Conservation (phyloP, 768 basidiomycete genomes). For the Trametes elegans region DNA sequence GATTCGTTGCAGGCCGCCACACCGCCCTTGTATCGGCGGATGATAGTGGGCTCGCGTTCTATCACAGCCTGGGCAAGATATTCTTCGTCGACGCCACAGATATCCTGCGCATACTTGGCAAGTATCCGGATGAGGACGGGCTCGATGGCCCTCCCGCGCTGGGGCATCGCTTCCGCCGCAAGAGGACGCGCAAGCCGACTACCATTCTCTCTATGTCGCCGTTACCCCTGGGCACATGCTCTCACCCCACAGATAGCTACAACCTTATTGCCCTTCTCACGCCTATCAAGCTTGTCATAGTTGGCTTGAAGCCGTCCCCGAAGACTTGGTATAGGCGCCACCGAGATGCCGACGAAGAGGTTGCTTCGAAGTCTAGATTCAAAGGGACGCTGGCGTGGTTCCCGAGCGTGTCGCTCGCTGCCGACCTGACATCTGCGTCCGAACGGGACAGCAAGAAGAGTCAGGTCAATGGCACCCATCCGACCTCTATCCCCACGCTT, state of each 20-base stretch:
- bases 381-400: constrained; percentile 81
- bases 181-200: constrained; percentile 48
- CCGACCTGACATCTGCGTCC: constrained; percentile 15
- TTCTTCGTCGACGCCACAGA: constrained; percentile 95
- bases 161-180: constrained; percentile 39
- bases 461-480: constrained; percentile 16
- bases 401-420: constrained; percentile 49
- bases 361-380: constrained; percentile 41
- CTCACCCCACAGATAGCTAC: constrained; percentile 77
- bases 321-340: constrained; percentile 87
- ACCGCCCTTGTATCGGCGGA: constrained; percentile 92
- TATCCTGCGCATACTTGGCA: constrained; percentile 89
- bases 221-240: constrained; percentile 72
- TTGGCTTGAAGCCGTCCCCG: constrained; percentile 88
- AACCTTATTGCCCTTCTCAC: constrained; percentile 85
- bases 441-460: constrained; percentile 28
- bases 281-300: constrained; percentile 86
- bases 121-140: constrained; percentile 63
- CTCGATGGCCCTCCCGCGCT: constrained; percentile 21
- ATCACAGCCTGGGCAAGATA: constrained; percentile 91
- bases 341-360: constrained; percentile 49
- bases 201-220: constrained; percentile 78
- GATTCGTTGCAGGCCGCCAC: constrained; percentile 88
- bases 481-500: constrained; percentile 52
- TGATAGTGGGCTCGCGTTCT: constrained; percentile 89